Base-by-base conservation (phyloP, 1,284 basidiomycete genomes). In the Coriolopsis trogii region DNA sequence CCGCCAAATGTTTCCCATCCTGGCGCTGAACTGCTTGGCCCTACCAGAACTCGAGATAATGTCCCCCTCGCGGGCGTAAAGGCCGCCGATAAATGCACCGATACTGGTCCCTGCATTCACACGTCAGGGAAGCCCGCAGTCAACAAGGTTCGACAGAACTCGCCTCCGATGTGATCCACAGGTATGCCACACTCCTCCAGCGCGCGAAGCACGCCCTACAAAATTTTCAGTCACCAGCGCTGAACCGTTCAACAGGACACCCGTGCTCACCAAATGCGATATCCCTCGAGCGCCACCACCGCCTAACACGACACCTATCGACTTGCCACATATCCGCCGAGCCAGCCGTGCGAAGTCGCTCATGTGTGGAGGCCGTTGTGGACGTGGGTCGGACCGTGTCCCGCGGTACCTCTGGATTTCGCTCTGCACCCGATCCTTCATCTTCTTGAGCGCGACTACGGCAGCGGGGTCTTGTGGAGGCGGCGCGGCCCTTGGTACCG, bases 231-330 rank as follows among this genome's bases (percentile, higher is more conserved):
- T n/a, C n/a, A n/a, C n/a, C n/a, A n/a, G n/a, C n/a, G n/a, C n/a
- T n/a, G n/a, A n/a, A n/a, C n/a, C n/a, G n/a, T n/a, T n/a, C n/a
- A n/a, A n/a, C n/a, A n/a, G n/a, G n/a, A n/a, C n/a, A n/a, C n/a
- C n/a, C n/a, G n/a, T n/a, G 66, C 77, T 65, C 63, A 94, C 93
- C 55, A 99, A 73, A 74, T 99, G 97, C 1, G 95, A 89, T 59
- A 98, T 87, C 24, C 96, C 96, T 46, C 97, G 84, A 6, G 95
- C 97, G 7, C 97, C 96, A 12, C 96, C 97, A 12, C 96, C 96
- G 16, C 96, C 96, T 0, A 99, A 80, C 3, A 99, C 94, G 28
- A 99, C 76, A 1, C 95, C 97, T 51, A 99, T 91, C 12, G 92
- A 94, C 66, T 88, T 92, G 9, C 95, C 96, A 64, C 94, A 97